These are phyloP conservation scores for Pilaira anomala DNA, from an alignment of 192 early-diverging fungal species.

Conservation along the genomic window DNA sequence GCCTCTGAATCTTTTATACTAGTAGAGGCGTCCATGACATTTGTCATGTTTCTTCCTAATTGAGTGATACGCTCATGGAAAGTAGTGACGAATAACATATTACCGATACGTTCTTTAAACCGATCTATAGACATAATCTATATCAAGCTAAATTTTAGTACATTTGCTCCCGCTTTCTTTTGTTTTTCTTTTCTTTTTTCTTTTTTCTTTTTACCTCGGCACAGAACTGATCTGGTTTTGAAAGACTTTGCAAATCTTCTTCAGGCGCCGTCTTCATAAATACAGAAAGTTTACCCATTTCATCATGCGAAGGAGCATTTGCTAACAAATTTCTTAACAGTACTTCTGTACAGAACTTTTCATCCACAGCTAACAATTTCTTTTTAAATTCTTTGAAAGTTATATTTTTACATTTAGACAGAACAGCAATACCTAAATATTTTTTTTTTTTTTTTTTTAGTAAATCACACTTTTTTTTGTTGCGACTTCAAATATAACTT, in stretches of 20 bases:
- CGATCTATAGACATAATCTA: conserved; percentile 75
- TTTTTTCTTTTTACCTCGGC: conserved; percentile 46
- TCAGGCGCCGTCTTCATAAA: conserved; percentile 63
- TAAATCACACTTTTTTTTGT: too few relatives aligned
- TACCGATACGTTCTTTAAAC: conserved; percentile 72
- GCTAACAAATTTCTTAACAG: conserved; percentile 64
- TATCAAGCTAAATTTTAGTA: not conserved
- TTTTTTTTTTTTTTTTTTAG: not conserved
- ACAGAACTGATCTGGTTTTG: conserved; percentile 71
- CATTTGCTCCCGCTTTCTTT: too few relatives aligned
- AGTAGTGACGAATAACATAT: conserved; percentile 64
- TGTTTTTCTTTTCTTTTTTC: not conserved
- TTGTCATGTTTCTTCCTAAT: conserved; percentile 55
- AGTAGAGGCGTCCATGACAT: conserved; percentile 63
- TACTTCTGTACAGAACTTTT: conserved; percentile 59
- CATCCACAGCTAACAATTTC: conserved; percentile 69
- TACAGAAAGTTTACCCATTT: conserved; percentile 67
- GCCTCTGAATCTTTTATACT: conserved; percentile 61
- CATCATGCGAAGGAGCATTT: conserved; percentile 69
- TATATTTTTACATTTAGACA: conserved; percentile 57
- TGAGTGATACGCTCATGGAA: conserved; percentile 63
- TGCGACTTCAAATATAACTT: conserved; percentile 10
- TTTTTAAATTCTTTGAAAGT: conserved; percentile 66
- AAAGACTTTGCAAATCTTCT: conserved; percentile 55
- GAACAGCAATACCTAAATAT: conserved; percentile 31